Evolutionary conservation across 2,329 filamentous ascomycete genomes (phyloP).

Genomic region (Diplodia intermedia): DNA sequence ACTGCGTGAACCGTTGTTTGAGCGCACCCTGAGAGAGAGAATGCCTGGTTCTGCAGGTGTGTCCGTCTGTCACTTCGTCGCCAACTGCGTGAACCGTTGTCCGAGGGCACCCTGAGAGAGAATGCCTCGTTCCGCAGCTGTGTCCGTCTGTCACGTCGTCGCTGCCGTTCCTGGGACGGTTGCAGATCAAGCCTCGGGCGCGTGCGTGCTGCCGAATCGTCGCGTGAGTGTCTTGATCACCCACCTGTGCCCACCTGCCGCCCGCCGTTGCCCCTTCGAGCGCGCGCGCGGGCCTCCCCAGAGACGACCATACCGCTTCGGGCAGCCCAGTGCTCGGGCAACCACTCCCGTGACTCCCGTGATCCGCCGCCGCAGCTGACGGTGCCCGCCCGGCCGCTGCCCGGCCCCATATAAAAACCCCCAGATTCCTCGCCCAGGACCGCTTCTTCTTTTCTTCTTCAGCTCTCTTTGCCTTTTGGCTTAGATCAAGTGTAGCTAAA

Average conservation of each 20-base stretch:
- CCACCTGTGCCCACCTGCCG: background rate
- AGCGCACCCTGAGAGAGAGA: background rate
- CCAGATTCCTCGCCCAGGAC: background rate
- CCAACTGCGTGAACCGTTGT: background rate
- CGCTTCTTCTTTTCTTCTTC: background rate
- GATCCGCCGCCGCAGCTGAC: too few relatives aligned
- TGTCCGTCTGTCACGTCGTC: background rate
- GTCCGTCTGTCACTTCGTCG: background rate
- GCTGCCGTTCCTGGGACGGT: background rate
- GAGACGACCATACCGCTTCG: background rate
- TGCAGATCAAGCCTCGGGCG: background rate
- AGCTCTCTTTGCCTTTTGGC: slow-evolving; percentile 2
- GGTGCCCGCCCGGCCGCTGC: too few relatives aligned
- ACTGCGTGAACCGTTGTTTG: background rate
- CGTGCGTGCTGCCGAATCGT: background rate
- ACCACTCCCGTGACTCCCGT: background rate
- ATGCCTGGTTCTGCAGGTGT: background rate
- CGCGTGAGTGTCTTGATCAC: background rate
- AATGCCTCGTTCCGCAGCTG: background rate
- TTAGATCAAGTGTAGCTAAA: background rate
- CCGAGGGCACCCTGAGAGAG: background rate
- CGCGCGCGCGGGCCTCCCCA: background rate
- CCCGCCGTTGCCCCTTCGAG: background rate
- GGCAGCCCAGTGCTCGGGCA: background rate
- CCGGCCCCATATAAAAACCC: background rate